A percentile compares a stretch with the other conserved stretches of the same genome.
phyloP scores from a whole-genome alignment of 2,329 filamentous ascomycete species.

The Paracamarosporium sp. region DNA sequence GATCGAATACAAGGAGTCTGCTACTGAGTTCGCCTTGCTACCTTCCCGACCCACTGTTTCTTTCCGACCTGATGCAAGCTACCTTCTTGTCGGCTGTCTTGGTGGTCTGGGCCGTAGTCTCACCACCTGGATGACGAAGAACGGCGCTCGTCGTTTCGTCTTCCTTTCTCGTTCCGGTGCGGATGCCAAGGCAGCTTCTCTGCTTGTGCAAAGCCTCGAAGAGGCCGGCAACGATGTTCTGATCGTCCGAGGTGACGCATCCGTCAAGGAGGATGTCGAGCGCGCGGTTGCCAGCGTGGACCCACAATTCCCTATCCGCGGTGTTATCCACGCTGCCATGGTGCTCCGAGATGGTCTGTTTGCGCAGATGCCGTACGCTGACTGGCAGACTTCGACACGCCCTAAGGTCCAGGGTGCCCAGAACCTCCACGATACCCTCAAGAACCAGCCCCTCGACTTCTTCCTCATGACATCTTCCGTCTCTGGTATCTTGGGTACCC shows the following conservation, averaged over 20 bases:
- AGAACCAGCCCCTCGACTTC: slow-evolving; percentile 28
- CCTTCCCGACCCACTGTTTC: too few relatives aligned
- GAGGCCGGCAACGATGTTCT: too few relatives aligned
- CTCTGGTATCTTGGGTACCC: slow-evolving; percentile 26
- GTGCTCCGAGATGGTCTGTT: slow-evolving; percentile 19
- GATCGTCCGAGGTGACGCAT: too few relatives aligned
- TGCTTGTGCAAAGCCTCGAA: not conserved
- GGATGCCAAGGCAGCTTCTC: not conserved
- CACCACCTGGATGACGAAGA: slow-evolving; percentile 4
- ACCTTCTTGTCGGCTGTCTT: slow-evolving; percentile 14
- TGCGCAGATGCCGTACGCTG: slow-evolving; percentile 22
- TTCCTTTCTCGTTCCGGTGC: slow-evolving; percentile 11
- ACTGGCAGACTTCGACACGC: slow-evolving; percentile 13
- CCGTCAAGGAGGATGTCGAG: too few relatives aligned
- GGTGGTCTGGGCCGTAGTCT: slow-evolving; percentile 14
- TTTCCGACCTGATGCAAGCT: not conserved
- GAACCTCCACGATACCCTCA: slow-evolving; percentile 27
- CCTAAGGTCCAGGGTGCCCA: slow-evolving; percentile 45
- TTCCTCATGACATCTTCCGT: slow-evolving; percentile 31
- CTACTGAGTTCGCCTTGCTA: too few relatives aligned
- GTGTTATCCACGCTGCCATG: slow-evolving; percentile 33
- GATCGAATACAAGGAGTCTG: too few relatives aligned
- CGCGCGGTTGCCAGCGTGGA: too few relatives aligned
- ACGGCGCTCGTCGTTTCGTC: slow-evolving; percentile 11
- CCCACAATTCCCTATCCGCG: too few relatives aligned